Conservation (phyloP, 208 protist genomes). For the Crithidia brevicula region DNA sequence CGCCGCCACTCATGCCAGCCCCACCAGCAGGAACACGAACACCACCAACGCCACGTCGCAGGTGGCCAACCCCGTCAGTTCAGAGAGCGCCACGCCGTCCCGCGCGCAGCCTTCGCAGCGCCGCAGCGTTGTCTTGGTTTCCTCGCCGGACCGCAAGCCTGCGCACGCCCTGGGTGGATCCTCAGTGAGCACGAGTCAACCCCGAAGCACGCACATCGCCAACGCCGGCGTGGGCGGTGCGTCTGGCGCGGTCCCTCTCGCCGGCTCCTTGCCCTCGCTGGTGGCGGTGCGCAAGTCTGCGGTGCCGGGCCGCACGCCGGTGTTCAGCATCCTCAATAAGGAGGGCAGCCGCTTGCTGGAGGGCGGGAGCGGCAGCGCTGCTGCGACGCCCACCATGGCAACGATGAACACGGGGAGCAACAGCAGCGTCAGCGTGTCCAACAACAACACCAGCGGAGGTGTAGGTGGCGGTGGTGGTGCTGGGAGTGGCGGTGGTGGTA, state of each 20-base stretch:
- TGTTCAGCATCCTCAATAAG: conserved; percentile 60
- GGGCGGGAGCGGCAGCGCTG: background rate
- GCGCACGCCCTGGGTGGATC: background rate
- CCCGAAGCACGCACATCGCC: no score
- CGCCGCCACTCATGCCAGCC: no score
- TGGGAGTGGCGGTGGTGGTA: background rate
- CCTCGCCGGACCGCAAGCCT: conserved; percentile 20
- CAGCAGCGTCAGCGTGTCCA: background rate
- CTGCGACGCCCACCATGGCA: background rate
- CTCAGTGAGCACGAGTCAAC: no score
- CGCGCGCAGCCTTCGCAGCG: conserved; percentile 17
- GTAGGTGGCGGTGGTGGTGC: background rate
- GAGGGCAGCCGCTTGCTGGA: conserved; percentile 34
- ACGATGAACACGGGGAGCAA: background rate
- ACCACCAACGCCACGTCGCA: background rate
- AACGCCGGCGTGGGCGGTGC: background rate
- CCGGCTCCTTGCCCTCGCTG: conserved; percentile 27
- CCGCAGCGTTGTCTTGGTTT: conserved; percentile 22
- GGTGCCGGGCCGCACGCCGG: conserved; percentile 33
- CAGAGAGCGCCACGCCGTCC: no score
- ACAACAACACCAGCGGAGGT: conserved; percentile 9
- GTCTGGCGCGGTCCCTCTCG: background rate
- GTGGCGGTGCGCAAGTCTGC: conserved; percentile 26
- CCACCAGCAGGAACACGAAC: background rate
- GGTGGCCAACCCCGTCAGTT: no score